Percentiles rank a stretch among this genome's conserved stretches.
Evolutionary conservation across 768 basidiomycete species (phyloP).

Genomic region (Mycena epipterygia): DNA sequence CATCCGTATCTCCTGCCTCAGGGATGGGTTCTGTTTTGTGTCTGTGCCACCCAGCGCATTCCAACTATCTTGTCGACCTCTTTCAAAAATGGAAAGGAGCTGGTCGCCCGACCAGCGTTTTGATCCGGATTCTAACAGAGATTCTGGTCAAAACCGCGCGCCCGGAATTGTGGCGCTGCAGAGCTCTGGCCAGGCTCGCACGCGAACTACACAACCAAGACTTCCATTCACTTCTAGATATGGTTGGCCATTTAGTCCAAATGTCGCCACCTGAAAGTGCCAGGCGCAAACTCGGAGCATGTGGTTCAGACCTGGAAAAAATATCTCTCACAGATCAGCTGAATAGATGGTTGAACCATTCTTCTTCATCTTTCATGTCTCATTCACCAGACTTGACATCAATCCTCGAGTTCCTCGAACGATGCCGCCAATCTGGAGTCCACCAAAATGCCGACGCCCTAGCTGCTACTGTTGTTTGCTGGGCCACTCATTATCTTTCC

Average conservation of each 20-base stretch:
- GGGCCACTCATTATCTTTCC: slow-evolving; percentile 28
- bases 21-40: slow-evolving; percentile 40
- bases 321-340: slow-evolving; percentile 12
- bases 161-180: slow-evolving; percentile 28
- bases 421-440: slow-evolving; percentile 10
- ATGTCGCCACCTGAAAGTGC: background rate
- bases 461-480: slow-evolving; percentile 21
- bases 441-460: slow-evolving; percentile 18
- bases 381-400: background rate
- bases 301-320: background rate
- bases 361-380: slow-evolving; percentile 7
- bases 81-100: slow-evolving; percentile 54
- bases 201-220: slow-evolving; percentile 21
- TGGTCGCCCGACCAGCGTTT: slow-evolving; percentile 43
- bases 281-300: background rate
- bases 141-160: slow-evolving; percentile 40
- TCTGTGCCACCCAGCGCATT: slow-evolving; percentile 60
- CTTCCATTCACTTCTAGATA: slow-evolving; percentile 6
- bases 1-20: slow-evolving; percentile 50
- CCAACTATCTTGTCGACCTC: slow-evolving; percentile 61
- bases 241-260: slow-evolving; percentile 10
- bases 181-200: slow-evolving; percentile 15
- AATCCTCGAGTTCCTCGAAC: slow-evolving; percentile 22
- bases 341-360: slow-evolving; percentile 26
- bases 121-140: slow-evolving; percentile 48